A percentile compares a stretch with the other conserved stretches of the same genome.
Conservation (phyloP, 148 eudicot genomes). For the Fagopyrum esculentum region DNA sequence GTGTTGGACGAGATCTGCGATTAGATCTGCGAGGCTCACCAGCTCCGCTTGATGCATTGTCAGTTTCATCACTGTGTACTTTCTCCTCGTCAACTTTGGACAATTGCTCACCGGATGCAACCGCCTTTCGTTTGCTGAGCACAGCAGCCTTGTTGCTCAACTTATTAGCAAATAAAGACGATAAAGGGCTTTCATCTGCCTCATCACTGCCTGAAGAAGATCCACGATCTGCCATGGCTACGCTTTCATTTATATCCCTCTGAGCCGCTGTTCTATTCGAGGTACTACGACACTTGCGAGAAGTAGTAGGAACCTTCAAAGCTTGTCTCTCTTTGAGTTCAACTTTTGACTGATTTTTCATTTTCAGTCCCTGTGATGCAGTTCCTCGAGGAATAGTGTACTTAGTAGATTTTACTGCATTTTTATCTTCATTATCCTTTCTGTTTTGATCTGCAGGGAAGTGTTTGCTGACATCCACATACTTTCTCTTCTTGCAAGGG, state of each 20-base stretch:
- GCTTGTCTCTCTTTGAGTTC: conserved; percentile 56
- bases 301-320: conserved; percentile 31
- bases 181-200: conserved; percentile 41
- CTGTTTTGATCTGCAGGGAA: conserved; percentile 46
- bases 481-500: conserved; percentile 86
- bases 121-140: conserved; percentile 40
- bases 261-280: conserved; percentile 38
- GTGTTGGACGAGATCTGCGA: conserved; percentile 94
- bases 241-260: conserved; percentile 28
- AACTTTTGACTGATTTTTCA: conserved; percentile 24
- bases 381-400: conserved; percentile 53
- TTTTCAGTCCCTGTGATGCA: conserved; percentile 49
- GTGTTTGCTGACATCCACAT: conserved; percentile 94
- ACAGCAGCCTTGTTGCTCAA: conserved; percentile 41
- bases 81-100: conserved; percentile 46
- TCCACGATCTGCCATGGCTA: conserved; percentile 18
- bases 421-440: conserved; percentile 36
- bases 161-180: conserved; percentile 40
- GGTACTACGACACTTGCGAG: conserved; percentile 36
- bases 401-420: conserved; percentile 41
- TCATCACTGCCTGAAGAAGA: conserved; percentile 32
- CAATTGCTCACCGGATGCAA: conserved; percentile 35
- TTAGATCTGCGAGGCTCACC: conserved; percentile 83
- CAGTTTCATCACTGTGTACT: conserved; percentile 22
- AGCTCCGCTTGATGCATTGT: neutral